A percentile compares a stretch with the other conserved stretches of the same genome.
These are phyloP conservation scores for Eremochloa ophiuroides DNA, from an alignment of 176 grass and related monocot genomes.

Conservation along the genomic window DNA sequence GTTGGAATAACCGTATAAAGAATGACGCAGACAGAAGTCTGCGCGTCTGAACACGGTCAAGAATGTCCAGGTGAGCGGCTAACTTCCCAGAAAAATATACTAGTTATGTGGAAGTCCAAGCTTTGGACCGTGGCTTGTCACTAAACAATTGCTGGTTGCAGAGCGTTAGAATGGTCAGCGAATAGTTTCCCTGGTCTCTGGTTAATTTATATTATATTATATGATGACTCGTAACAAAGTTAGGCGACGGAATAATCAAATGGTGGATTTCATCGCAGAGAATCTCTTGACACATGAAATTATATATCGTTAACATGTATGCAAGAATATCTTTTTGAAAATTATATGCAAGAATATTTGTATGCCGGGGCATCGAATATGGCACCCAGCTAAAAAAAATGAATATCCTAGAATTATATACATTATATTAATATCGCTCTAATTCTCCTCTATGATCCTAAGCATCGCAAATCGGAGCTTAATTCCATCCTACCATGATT, in stretches of 20 bases:
- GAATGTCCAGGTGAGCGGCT: not conserved
- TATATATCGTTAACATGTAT: not conserved
- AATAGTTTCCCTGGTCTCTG: not conserved
- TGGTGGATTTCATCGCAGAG: constrained; percentile 14
- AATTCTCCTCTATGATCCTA: no score
- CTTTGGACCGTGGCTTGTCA: not conserved
- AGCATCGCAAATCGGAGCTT: no score
- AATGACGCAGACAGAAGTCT: not conserved
- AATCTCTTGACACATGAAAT: not conserved
- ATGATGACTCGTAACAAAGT: not conserved
- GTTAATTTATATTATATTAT: not conserved
- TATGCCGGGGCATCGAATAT: no score
- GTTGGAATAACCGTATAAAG: not conserved
- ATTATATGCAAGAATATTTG: no score
- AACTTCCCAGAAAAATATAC: not conserved
- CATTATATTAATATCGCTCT: no score
- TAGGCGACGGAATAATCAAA: constrained; percentile 8
- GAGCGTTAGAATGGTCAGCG: not conserved
- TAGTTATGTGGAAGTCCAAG: not conserved
- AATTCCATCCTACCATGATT: no score
- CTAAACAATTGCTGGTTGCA: not conserved
- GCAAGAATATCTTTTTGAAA: no score
- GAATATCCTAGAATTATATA: no score
- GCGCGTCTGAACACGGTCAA: not conserved
- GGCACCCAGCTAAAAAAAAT: no score